Base-by-base conservation (phyloP, 2,329 filamentous ascomycete species). In the Monosporascus sp. region DNA sequence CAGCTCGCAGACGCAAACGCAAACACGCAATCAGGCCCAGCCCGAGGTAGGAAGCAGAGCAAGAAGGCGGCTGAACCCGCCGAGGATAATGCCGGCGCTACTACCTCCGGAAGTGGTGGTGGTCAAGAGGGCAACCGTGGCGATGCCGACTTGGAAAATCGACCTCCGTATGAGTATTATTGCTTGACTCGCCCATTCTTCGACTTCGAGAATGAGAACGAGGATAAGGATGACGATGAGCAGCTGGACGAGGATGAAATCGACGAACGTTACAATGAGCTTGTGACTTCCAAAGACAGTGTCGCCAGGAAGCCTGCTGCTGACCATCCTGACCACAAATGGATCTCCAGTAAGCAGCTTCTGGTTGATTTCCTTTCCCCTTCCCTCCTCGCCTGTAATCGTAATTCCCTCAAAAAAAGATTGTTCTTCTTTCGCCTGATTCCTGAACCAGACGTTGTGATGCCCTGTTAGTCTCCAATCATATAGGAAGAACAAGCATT, bases 171-270 rank as follows among this genome's bases (percentile, higher is more conserved):
- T 55, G 56, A 60, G 6, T 61, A 61, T 37, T 58, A 54, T 35
- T 60, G 58, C 52, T 55, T 58, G 44, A 50, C 51, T 20, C 59
- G 58, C n/a, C 59, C 57, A 3, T 59, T 63, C 52, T 63, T 59
- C 55, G 60, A 63, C 38, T 49, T 61, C 11, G 52, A 59, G 45
- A 56, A 57, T 50, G 60, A 63, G 53, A 63, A 62, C 43, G 22
- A 49, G 37, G 58, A 52, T 7, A 58, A 61, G 45, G 55, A 57
- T 40, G 58, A 60, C 11, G 55, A 54, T 14, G 59, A 63, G 24
- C 55, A 55, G 22, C 46, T 59, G n/a, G 57, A 55, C 37, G 58
- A 61, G 31, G 58, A 61, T 22, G 54, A 56, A n/a, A n/a, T 63
- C 45, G 40, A 54, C 7, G 52, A 59, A 1, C 31, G 55, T 9